Conservation (phyloP, 2,329 filamentous ascomycete species). For the Diplodia sapinea region DNA sequence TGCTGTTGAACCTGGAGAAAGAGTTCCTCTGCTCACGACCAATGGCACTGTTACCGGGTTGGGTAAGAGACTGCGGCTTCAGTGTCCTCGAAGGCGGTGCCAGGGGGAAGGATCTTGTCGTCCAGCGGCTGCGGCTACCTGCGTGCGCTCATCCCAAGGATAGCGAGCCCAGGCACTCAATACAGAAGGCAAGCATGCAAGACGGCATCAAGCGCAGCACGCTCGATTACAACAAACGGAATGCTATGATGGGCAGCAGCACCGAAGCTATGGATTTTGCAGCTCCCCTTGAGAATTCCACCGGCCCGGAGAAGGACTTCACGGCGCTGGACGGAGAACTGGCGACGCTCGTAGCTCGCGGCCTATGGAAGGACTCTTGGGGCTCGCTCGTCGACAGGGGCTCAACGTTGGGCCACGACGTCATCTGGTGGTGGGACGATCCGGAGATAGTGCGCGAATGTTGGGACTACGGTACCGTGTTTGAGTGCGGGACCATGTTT, state of each 20-base stretch:
- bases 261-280: constrained; percentile 7
- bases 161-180: constrained; percentile 1
- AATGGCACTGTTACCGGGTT: constrained; percentile 62
- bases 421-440: constrained; percentile 50
- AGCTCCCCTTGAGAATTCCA: neutral
- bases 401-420: neutral
- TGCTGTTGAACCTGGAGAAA: constrained; percentile 65
- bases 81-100: constrained; percentile 35
- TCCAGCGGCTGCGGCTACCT: constrained; percentile 40
- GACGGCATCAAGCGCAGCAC: constrained; percentile 12
- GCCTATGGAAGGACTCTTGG: constrained; percentile 49
- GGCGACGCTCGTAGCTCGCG: constrained; percentile 43
- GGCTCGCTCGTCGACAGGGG: constrained; percentile 44
- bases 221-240: constrained; percentile 7
- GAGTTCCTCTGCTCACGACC: constrained; percentile 66
- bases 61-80: constrained; percentile 63
- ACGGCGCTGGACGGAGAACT: constrained; percentile 41
- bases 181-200: constrained; percentile 1
- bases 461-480: constrained; percentile 43
- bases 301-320: constrained; percentile 29
- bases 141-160: constrained; percentile 35
- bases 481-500: constrained; percentile 47
- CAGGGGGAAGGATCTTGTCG: constrained; percentile 33
- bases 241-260: neutral
- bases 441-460: constrained; percentile 47